These are phyloP conservation scores for Dendrobium huoshanense DNA, from an alignment of 106 monocot species.

Conservation along the genomic window DNA sequence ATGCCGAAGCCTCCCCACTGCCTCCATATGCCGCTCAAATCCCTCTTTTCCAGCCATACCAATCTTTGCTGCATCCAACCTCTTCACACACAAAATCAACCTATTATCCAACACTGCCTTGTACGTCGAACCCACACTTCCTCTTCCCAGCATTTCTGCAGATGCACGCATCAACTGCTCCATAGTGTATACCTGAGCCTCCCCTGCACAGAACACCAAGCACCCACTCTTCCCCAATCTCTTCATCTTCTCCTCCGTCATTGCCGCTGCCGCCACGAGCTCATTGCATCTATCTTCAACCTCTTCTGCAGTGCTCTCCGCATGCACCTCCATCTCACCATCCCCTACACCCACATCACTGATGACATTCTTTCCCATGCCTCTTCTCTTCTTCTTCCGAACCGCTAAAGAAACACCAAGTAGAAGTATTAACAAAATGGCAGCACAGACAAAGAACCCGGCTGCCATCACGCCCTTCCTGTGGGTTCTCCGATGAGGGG, in stretches of 20 bases:
- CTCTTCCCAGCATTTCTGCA: conserved; percentile 80
- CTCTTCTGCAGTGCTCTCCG: conserved; percentile 8
- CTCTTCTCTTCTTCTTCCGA: conserved; percentile 26
- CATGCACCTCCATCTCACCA: background rate
- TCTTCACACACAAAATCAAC: conserved; percentile 54
- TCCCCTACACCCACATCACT: background rate
- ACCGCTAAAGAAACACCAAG: conserved; percentile 16
- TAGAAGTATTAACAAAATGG: conserved; percentile 24
- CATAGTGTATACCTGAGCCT: conserved; percentile 41
- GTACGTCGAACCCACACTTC: conserved; percentile 63
- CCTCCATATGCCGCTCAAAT: conserved; percentile 81
- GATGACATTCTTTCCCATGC: conserved; percentile 6
- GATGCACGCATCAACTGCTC: conserved; percentile 83
- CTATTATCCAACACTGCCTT: conserved; percentile 56
- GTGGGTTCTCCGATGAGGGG: conserved; percentile 9
- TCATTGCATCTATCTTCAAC: conserved; percentile 27
- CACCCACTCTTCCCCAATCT: conserved; percentile 61
- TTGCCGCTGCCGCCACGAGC: conserved; percentile 23
- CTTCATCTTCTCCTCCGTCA: conserved; percentile 55
- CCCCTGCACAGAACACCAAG: conserved; percentile 77
- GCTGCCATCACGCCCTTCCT: conserved; percentile 15
- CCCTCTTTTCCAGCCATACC: conserved; percentile 40
- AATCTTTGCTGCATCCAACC: conserved; percentile 42
- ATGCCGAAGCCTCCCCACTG: conserved; percentile 67
- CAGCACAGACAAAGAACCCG: conserved; percentile 15